Base-by-base conservation (phyloP, 768 basidiomycete genomes). In the Heimioporus sp. region DNA sequence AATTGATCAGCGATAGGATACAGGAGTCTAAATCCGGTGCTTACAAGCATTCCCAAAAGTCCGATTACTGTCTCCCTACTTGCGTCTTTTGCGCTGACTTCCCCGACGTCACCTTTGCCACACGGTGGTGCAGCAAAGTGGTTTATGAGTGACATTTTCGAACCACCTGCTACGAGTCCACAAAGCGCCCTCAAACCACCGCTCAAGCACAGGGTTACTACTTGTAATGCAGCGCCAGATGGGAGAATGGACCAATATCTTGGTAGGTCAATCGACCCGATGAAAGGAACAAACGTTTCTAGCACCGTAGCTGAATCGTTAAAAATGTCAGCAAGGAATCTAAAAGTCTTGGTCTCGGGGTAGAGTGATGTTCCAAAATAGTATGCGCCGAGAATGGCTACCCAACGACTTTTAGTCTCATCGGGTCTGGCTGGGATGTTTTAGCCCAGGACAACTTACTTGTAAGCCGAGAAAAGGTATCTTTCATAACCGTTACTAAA, bases 51-150 rank as follows among this genome's bases (percentile, higher is more conserved):
- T 19, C 86, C 86, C 1, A 82, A 59, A 31, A 88, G 76, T 2
- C 81, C 82, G 3, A 89, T 68, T 0, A 87, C 80, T 0, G 86
- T 88, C 66, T 87, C 85, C 54, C 84, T 83, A 64, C 85, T 87
- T 0, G 81, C 76, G 53, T 85, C 85, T 60, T 89, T 89, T 1
- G 85, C 86, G 52, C 81, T 86, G 40, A 87, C 69, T 57, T 88
- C 86, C 1, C 86, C 85, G 12, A 87, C 72, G 55, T 88, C 86
- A 5, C 85, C 85, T 37, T 73, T 73, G 0, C 78, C 77, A 10
- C 53, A 61, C 13, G 72, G 46, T 2, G 82, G 77, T 5, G 76
- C 77, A 1, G 84, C 79, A 57, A 87, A 85, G 58, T 87, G 86
- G 48, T 85, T 67, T 0, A 83, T 79, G 16, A 89, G 75, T 2